Percentiles rank a stretch among this genome's conserved stretches.
These are phyloP conservation scores for Populus hybrid DNA, from an alignment of 441 rosid species.

Conservation along the genomic window DNA sequence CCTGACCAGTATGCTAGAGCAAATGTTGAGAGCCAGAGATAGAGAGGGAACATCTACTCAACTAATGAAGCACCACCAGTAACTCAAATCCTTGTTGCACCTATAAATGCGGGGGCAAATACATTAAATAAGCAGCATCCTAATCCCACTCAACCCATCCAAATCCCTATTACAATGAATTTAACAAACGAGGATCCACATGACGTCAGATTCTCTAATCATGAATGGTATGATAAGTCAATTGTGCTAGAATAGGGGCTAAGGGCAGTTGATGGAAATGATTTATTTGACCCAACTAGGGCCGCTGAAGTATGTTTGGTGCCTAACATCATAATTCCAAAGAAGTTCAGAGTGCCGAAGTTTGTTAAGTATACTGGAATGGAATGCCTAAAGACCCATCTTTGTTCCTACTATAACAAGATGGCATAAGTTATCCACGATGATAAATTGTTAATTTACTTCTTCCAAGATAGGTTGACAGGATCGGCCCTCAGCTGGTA, in stretches of 20 bases:
- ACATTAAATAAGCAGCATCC: neutral
- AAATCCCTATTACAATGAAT: too few relatives aligned
- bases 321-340: neutral
- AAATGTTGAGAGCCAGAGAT: too few relatives aligned
- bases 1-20: too few relatives aligned
- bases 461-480: neutral
- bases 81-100: neutral
- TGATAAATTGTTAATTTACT: neutral
- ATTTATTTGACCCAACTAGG: neutral
- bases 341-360: too few relatives aligned
- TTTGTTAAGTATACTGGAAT: neutral
- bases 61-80: neutral
- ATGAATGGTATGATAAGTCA: neutral
- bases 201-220: accelerated
- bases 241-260: neutral
- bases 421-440: neutral
- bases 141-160: neutral
- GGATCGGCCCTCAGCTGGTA: neutral
- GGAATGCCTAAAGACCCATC: neutral
- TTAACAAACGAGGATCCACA: neutral
- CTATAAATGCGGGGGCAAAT: accelerated
- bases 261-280: neutral
- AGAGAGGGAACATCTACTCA: neutral
- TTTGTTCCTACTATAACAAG: neutral
- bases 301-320: neutral